phyloP scores from a whole-genome alignment of 805 yeast species.

The Alloascoidea africana region DNA sequence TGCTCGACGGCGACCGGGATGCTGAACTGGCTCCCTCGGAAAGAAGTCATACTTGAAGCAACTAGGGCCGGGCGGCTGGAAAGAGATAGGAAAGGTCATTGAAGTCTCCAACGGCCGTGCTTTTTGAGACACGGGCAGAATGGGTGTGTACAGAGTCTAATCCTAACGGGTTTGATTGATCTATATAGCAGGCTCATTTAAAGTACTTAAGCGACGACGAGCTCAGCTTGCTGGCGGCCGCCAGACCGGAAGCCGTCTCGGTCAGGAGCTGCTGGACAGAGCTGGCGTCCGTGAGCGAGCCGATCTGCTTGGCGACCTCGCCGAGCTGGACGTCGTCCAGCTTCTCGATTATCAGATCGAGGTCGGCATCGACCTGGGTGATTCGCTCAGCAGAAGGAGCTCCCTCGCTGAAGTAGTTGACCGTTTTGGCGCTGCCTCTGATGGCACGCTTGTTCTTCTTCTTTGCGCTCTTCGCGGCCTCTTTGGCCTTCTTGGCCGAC shows the following conservation, averaged over 20 bases:
- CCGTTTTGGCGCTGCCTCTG: slow-evolving; percentile 73
- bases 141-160: too few species aligned
- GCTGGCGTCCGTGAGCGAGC: slow-evolving; percentile 35
- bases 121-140: slow-evolving; percentile 27
- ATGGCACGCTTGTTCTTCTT: slow-evolving; percentile 92
- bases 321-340: slow-evolving; percentile 69
- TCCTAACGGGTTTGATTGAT: too few species aligned
- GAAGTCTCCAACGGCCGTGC: too few species aligned
- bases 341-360: slow-evolving; percentile 63
- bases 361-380: slow-evolving; percentile 35
- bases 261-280: slow-evolving; percentile 43
- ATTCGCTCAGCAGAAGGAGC: slow-evolving; percentile 48
- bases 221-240: slow-evolving; percentile 38
- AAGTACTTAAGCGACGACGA: slow-evolving; percentile 41
- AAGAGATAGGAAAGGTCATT: too few species aligned
- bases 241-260: slow-evolving; percentile 37
- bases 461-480: slow-evolving; percentile 76
- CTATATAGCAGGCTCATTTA: not conserved
- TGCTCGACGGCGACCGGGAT: too few species aligned
- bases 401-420: slow-evolving; percentile 72
- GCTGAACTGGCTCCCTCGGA: too few species aligned
- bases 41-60: too few species aligned
- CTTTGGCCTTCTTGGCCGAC: slow-evolving; percentile 88
- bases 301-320: slow-evolving; percentile 54
- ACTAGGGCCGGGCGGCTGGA: too few species aligned